Evolutionary conservation across 2,329 filamentous ascomycete genomes (phyloP).

Genomic region (Orbilia ellipsospora): DNA sequence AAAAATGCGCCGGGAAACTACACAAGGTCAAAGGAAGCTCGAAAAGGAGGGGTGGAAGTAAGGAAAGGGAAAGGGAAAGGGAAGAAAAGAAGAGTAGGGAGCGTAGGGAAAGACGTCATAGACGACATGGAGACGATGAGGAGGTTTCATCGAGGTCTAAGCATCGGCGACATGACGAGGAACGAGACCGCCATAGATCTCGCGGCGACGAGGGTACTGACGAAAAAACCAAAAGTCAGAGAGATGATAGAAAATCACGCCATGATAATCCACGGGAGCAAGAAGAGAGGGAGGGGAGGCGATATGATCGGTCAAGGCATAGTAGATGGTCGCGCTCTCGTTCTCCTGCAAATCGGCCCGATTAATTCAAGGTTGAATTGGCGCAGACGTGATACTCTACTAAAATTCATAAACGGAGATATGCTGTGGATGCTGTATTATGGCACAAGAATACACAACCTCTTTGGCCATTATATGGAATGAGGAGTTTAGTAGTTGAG

Average conservation of each 20-base stretch:
- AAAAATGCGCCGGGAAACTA: constrained; percentile 57
- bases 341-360: too few relatives aligned
- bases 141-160: constrained; percentile 18
- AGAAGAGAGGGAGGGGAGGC: constrained; percentile 8
- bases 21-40: constrained; percentile 47
- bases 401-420: too few relatives aligned
- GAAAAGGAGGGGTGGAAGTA: constrained; percentile 35
- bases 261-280: not conserved
- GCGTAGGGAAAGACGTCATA: constrained; percentile 9
- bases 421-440: too few relatives aligned
- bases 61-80: constrained; percentile 27
- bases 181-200: not conserved
- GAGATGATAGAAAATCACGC: constrained; percentile 6
- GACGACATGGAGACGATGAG: constrained; percentile 16
- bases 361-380: too few relatives aligned
- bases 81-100: constrained; percentile 20
- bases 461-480: too few relatives aligned
- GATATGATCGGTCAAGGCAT: constrained; percentile 19
- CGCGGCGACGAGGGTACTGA: constrained; percentile 4
- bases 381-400: too few relatives aligned
- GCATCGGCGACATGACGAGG: constrained; percentile 13
- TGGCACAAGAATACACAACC: too few relatives aligned
- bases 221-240: not conserved
- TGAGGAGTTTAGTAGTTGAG: too few relatives aligned
- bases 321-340: constrained; percentile 30